A percentile compares a stretch with the other conserved stretches of the same genome.
Evolutionary conservation across 176 grass and related monocot genomes (phyloP).

Genomic region (Musa schizocarpa): DNA sequence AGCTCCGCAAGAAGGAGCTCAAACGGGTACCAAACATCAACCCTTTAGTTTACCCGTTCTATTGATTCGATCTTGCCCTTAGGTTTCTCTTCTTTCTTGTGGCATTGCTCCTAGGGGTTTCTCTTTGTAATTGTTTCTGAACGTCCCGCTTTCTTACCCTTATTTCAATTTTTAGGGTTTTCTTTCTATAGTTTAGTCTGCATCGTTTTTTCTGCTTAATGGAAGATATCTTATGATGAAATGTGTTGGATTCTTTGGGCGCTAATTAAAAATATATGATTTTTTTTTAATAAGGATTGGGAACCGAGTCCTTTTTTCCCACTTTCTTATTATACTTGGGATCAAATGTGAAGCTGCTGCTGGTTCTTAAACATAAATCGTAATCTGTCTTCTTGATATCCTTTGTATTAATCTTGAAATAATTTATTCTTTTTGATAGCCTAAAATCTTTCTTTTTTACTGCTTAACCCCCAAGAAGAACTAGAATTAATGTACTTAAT

Average conservation of each 20-base stretch:
- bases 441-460: background rate
- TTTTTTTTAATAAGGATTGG: too few species aligned
- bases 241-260: too few species aligned
- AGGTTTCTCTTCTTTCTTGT: background rate
- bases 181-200: too few species aligned
- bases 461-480: background rate
- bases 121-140: background rate
- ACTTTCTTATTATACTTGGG: too few species aligned
- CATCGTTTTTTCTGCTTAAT: background rate
- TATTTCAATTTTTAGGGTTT: too few species aligned
- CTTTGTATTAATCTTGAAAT: background rate
- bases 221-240: background rate
- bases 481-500: too few species aligned
- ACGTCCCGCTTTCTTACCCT: too few species aligned
- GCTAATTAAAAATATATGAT: too few species aligned
- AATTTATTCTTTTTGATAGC: background rate
- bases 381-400: background rate
- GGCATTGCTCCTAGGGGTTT: background rate
- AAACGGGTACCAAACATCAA: conserved; percentile 52
- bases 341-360: too few species aligned
- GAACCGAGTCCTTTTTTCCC: too few species aligned
- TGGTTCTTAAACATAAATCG: background rate
- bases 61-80: background rate
- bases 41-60: background rate
- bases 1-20: conserved; percentile 90